A percentile compares a stretch with the other conserved stretches of the same genome.
Conservation (phyloP, 2,329 filamentous ascomycete species). For the Pseudogymnoascus sp. region DNA sequence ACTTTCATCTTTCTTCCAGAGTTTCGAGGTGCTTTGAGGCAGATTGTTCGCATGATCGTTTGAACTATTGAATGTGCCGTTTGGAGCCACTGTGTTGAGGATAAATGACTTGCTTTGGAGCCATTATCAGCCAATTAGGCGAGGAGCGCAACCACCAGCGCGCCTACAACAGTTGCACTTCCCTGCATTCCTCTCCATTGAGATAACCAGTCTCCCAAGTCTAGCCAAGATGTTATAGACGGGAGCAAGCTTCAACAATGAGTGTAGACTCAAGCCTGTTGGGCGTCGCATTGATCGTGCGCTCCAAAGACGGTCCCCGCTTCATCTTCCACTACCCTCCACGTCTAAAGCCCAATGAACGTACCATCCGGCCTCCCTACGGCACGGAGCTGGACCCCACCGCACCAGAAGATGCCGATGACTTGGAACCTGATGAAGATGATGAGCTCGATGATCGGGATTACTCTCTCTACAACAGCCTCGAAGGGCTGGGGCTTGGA, state of each 20-base stretch:
- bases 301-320: conserved; percentile 68
- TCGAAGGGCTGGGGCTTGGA: conserved; percentile 10
- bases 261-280: conserved; percentile 39
- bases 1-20: background rate
- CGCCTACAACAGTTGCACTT: background rate
- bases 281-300: conserved; percentile 24
- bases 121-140: conserved; percentile 3
- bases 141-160: background rate
- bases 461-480: conserved; percentile 18
- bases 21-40: background rate
- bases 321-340: conserved; percentile 87
- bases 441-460: conserved; percentile 26
- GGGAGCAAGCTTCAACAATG: conserved; percentile 17
- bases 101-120: background rate
- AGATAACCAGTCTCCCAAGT: background rate
- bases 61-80: background rate
- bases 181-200: background rate
- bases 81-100: background rate
- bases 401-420: conserved; percentile 23
- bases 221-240: conserved; percentile 11
- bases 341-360: conserved; percentile 33
- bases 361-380: conserved; percentile 20
- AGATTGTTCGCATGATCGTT: background rate
- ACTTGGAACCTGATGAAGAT: conserved; percentile 47
- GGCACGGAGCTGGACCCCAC: conserved; percentile 27